These are phyloP conservation scores for Pyrus betulifolia DNA, from an alignment of 306 rosid genomes.

Conservation along the genomic window DNA sequence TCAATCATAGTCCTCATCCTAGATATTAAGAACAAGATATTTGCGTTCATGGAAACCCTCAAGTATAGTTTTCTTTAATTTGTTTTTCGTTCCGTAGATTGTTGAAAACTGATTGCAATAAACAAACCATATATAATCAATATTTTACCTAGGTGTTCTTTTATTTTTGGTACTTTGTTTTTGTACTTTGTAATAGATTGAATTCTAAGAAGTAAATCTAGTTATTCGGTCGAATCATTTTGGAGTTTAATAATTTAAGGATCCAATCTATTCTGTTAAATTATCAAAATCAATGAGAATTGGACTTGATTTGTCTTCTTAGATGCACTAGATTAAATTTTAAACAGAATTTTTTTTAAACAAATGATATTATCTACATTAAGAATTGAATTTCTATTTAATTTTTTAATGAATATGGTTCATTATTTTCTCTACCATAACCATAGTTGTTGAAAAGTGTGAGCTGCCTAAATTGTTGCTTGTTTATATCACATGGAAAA, in stretches of 20 bases:
- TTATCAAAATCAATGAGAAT: too few relatives aligned
- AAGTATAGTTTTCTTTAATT: background rate
- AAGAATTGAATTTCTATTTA: too few relatives aligned
- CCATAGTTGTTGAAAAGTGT: background rate
- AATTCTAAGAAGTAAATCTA: background rate
- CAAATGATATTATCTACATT: too few relatives aligned
- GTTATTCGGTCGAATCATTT: too few relatives aligned
- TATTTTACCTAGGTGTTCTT: background rate
- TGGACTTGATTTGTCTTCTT: background rate
- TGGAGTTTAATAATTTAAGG: background rate
- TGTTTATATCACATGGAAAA: background rate
- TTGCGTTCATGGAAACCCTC: background rate
- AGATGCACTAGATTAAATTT: background rate
- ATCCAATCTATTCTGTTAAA: too few relatives aligned
- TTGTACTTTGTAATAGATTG: background rate
- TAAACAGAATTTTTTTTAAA: too few relatives aligned
- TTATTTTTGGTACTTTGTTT: background rate
- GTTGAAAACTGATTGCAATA: background rate
- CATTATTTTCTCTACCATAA: background rate
- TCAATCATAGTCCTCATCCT: background rate
- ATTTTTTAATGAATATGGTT: background rate
- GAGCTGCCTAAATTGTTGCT: background rate
- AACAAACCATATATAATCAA: background rate
- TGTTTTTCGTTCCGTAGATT: background rate
- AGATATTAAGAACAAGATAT: background rate